Percentiles rank a stretch among this genome's conserved stretches.
phyloP scores from a whole-genome alignment of 805 yeast species.

The Suhomyces sp. region DNA sequence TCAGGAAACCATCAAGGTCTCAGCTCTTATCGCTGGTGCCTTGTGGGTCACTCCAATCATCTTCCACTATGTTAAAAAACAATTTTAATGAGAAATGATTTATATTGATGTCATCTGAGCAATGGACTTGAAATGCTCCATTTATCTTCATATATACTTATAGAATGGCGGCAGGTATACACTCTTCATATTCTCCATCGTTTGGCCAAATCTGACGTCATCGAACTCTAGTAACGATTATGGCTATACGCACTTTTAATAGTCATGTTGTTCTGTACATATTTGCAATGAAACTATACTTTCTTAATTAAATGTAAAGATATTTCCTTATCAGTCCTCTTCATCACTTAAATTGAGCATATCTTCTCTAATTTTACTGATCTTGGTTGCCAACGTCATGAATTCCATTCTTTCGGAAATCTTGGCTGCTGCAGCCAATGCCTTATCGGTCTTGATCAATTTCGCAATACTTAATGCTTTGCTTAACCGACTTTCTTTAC shows the following conservation, averaged over 20 bases:
- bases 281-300: too few species aligned
- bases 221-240: too few species aligned
- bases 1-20: slow-evolving; percentile 55
- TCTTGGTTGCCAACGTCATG: slow-evolving; percentile 34
- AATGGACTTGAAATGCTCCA: too few species aligned
- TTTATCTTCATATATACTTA: too few species aligned
- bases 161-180: too few species aligned
- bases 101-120: too few species aligned
- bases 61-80: slow-evolving; percentile 53
- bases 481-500: slow-evolving; percentile 60
- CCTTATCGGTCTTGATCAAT: slow-evolving; percentile 72
- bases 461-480: slow-evolving; percentile 71
- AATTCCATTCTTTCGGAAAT: slow-evolving; percentile 68
- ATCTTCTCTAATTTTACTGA: slow-evolving; percentile 38
- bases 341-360: slow-evolving; percentile 24
- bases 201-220: too few species aligned
- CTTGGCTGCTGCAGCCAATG: slow-evolving; percentile 78
- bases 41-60: slow-evolving; percentile 60
- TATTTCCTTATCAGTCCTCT: slow-evolving; percentile 7
- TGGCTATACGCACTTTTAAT: too few species aligned
- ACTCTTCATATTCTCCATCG: too few species aligned
- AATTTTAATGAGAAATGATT: too few species aligned
- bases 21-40: slow-evolving; percentile 63
- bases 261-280: too few species aligned
- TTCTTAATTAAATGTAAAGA: too few species aligned